These are phyloP conservation scores for Gossypium longicalyx DNA, from an alignment of 345 rosid genomes.

Conservation along the genomic window DNA sequence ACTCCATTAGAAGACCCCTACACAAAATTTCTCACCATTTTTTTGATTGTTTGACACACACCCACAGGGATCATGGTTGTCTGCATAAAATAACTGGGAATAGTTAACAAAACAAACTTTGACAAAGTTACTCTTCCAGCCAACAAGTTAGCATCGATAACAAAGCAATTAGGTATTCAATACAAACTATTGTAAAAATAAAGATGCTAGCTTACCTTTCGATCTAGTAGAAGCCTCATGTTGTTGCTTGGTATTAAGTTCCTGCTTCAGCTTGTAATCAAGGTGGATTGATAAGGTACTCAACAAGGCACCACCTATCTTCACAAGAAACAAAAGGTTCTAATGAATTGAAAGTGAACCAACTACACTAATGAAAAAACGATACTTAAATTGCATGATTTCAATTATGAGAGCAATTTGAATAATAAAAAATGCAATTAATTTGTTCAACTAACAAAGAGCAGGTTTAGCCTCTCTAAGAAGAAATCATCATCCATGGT, in stretches of 20 bases:
- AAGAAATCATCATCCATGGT: not conserved
- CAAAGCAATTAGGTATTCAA: not conserved
- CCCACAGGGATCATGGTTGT: too few relatives aligned
- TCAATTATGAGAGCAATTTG: not conserved
- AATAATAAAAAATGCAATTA: not conserved
- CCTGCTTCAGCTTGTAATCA: conserved; percentile 84
- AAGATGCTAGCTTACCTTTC: conserved; percentile 33
- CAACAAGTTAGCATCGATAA: too few relatives aligned
- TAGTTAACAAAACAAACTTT: too few relatives aligned
- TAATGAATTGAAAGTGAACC: not conserved
- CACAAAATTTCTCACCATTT: too few relatives aligned
- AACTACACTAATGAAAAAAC: not conserved
- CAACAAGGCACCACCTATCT: conserved; percentile 80
- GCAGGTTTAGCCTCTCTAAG: too few relatives aligned
- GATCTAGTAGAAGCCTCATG: conserved; percentile 33
- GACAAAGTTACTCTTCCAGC: too few relatives aligned
- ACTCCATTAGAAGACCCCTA: too few relatives aligned
- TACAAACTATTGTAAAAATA: conserved; percentile 9
- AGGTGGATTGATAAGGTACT: conserved; percentile 85
- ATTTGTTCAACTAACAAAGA: not conserved
- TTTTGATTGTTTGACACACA: too few relatives aligned
- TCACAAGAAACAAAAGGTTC: not conserved
- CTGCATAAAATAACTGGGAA: too few relatives aligned
- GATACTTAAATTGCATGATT: not conserved
- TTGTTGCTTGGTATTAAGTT: conserved; percentile 51